A percentile compares a stretch with the other conserved stretches of the same genome.
phyloP scores from a whole-genome alignment of 2,329 filamentous ascomycete genomes.

The Geosmithia flava region DNA sequence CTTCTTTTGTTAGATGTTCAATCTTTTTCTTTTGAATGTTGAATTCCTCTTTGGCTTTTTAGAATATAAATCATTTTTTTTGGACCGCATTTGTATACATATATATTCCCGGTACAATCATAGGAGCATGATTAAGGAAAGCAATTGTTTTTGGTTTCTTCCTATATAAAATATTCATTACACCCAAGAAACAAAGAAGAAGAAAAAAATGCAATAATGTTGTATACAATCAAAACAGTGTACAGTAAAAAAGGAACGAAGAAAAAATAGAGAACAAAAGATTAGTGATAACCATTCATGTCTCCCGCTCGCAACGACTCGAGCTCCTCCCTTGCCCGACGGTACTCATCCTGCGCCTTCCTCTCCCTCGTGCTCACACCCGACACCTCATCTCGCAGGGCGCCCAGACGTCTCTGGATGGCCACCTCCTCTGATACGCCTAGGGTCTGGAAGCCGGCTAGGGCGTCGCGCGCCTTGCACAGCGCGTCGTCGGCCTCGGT shows the following conservation, averaged over 20 bases:
- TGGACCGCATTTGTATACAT: no score
- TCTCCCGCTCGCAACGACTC: slow-evolving; percentile 35
- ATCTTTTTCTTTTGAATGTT: no score
- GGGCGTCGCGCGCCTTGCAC: slow-evolving; percentile 57
- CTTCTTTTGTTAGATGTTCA: no score
- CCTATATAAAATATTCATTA: not conserved
- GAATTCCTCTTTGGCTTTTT: no score
- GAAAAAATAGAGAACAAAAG: not conserved
- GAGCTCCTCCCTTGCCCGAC: slow-evolving; percentile 65
- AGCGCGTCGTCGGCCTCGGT: slow-evolving; percentile 61
- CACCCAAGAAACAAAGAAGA: not conserved
- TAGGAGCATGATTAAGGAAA: no score
- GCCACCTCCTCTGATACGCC: slow-evolving; percentile 71
- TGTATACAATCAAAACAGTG: not conserved
- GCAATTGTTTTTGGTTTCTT: no score
- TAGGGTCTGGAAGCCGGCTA: slow-evolving; percentile 63
- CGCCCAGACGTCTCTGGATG: slow-evolving; percentile 58
- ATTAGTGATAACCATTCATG: slow-evolving; percentile 25
- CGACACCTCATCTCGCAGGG: slow-evolving; percentile 69
- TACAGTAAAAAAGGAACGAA: not conserved
- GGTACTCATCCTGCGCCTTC: slow-evolving; percentile 82
- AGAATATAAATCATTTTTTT: no score
- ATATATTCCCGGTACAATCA: no score
- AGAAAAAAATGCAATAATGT: not conserved
- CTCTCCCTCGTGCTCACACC: slow-evolving; percentile 73